These are phyloP conservation scores for Hansfordia pulvinata DNA, from an alignment of 2,329 filamentous ascomycete genomes.

Conservation along the genomic window DNA sequence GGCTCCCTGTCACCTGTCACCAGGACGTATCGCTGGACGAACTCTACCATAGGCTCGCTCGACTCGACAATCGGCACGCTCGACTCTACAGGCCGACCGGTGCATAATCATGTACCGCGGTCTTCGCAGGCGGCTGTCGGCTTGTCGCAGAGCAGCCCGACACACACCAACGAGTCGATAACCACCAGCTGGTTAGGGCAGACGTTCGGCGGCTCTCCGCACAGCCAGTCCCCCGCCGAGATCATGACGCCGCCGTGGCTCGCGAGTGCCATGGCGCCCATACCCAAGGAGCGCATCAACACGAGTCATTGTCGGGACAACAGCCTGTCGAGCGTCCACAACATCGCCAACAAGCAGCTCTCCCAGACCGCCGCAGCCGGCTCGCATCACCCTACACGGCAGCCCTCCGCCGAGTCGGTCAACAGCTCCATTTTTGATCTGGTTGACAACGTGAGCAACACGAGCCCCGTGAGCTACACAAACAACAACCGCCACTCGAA, in stretches of 20 bases:
- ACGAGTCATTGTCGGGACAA: conserved; percentile 5
- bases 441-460: conserved; percentile 12
- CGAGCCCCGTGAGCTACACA: conserved; percentile 8
- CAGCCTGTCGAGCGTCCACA: conserved; percentile 5
- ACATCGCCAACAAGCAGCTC: conserved; percentile 11
- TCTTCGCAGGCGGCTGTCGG: too few species aligned
- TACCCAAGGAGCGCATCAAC: conserved; percentile 9
- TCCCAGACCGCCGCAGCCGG: conserved; percentile 7
- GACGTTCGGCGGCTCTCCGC: conserved; percentile 5
- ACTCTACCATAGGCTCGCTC: conserved; percentile 14
- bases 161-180: neutral
- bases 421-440: conserved; percentile 21
- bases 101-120: too few species aligned
- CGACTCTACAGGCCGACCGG: too few species aligned
- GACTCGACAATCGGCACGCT: too few species aligned
- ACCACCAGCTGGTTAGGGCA: conserved; percentile 5
- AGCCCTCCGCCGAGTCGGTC: conserved; percentile 20
- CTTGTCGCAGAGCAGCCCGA: too few species aligned
- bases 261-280: conserved; percentile 6
- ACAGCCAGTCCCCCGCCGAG: too few species aligned
- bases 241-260: too few species aligned
- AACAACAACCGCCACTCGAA: conserved; percentile 9
- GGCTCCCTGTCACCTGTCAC: too few species aligned
- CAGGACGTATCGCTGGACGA: conserved; percentile 16
- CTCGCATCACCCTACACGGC: conserved; percentile 11